phyloP scores from a whole-genome alignment of 2,329 filamentous ascomycete species.

The Nothopassalora personata region DNA sequence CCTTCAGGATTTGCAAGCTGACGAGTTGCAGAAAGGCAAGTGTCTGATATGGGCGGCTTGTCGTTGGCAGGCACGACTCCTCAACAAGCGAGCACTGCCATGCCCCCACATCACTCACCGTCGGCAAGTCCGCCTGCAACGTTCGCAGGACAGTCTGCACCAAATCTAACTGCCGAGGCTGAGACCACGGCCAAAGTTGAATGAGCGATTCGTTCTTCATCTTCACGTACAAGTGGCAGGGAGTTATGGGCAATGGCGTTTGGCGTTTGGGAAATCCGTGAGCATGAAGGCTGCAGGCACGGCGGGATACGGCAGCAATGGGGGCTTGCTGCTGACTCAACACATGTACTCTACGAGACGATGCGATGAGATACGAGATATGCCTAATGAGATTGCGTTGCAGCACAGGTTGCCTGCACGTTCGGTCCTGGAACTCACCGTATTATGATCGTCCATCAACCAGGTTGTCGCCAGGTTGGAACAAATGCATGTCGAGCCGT shows the following conservation, averaged over 20 bases:
- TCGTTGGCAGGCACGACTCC: background rate
- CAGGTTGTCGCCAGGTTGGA: background rate
- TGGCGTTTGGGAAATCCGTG: background rate
- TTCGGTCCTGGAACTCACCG: background rate
- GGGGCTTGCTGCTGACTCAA: background rate
- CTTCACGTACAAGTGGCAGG: constrained; percentile 2
- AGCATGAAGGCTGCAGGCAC: background rate
- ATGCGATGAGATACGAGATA: background rate
- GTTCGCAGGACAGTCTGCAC: constrained; percentile 3
- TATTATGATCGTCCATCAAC: background rate
- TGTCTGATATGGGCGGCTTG: constrained; percentile 9
- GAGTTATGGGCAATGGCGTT: constrained; percentile 4
- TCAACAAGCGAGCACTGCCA: background rate
- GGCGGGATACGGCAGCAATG: background rate
- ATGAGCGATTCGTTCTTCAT: background rate
- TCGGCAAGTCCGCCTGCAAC: constrained; percentile 16
- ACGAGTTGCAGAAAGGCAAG: constrained; percentile 11
- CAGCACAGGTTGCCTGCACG: background rate
- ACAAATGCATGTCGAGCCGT: constrained; percentile 1
- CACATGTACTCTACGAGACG: background rate
- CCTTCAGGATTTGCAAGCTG: background rate
- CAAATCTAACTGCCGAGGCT: constrained; percentile 2
- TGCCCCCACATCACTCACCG: constrained; percentile 16
- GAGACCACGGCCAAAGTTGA: constrained; percentile 5
- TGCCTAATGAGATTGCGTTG: background rate